phyloP scores from a whole-genome alignment of 352 stramenopile genomes.

The Globisporangium apiculatum region DNA sequence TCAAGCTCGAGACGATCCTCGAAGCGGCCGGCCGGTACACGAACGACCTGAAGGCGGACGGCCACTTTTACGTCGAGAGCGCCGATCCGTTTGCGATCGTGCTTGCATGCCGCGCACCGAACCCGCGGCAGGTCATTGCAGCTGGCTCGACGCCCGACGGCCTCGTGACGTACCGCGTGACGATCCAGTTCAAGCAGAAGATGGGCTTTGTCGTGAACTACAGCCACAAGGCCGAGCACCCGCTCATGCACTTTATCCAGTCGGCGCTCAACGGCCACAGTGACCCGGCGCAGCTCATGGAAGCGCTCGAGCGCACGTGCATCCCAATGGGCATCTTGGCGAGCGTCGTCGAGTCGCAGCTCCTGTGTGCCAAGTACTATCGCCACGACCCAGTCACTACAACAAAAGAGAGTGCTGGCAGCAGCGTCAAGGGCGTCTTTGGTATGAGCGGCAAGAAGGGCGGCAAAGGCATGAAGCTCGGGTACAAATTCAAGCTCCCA shows the following conservation, averaged over 20 bases:
- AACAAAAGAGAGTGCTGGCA: constrained; percentile 25
- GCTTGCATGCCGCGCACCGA: constrained; percentile 61
- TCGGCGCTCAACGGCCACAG: constrained; percentile 76
- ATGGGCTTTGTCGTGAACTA: constrained; percentile 85
- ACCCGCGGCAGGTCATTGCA: constrained; percentile 63
- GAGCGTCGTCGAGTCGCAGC: constrained; percentile 75
- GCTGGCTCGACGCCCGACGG: constrained; percentile 64
- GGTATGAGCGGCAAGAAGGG: constrained; percentile 61
- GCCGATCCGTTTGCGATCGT: constrained; percentile 81
- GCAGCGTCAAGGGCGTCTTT: constrained; percentile 24
- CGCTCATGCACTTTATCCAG: constrained; percentile 83
- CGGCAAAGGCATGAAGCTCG: constrained; percentile 81
- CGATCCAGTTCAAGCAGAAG: constrained; percentile 85
- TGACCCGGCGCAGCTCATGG: constrained; percentile 69
- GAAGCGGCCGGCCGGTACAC: constrained; percentile 56
- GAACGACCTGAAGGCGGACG: constrained; percentile 62
- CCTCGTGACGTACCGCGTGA: constrained; percentile 71
- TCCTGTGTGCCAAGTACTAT: constrained; percentile 82
- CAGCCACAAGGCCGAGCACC: constrained; percentile 82
- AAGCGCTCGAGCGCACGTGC: constrained; percentile 77
- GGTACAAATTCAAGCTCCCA: constrained; percentile 84
- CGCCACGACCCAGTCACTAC: constrained; percentile 43
- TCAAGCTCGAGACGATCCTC: constrained; percentile 77
- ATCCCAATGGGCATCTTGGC: constrained; percentile 80
- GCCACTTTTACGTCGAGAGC: constrained; percentile 80